Evolutionary conservation across 805 yeast genomes (phyloP).

Genomic region (Saturnispora galanensis): DNA sequence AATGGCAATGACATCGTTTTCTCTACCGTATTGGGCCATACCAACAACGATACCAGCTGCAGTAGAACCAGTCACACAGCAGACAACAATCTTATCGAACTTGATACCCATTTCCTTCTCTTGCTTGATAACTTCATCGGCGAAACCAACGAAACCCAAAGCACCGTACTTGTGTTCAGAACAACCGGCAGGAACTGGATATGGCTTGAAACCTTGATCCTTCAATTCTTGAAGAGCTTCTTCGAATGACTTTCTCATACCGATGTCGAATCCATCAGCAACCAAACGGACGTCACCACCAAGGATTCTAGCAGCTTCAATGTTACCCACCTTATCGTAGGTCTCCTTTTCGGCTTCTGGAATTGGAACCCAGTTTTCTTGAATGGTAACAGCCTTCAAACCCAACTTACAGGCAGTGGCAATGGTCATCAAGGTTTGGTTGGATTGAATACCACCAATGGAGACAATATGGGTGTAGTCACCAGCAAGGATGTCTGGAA

Average conservation of each 20-base stretch:
- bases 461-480: slow-evolving; percentile 28
- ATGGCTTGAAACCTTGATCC: slow-evolving; percentile 26
- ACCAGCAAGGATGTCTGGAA: slow-evolving; percentile 27
- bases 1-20: slow-evolving; percentile 27
- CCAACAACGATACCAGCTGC: slow-evolving; percentile 29
- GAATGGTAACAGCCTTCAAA: slow-evolving; percentile 27
- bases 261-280: slow-evolving; percentile 28
- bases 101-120: slow-evolving; percentile 27
- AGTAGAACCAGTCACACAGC: slow-evolving; percentile 29
- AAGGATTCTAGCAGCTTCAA: slow-evolving; percentile 28
- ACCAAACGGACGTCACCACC: slow-evolving; percentile 30
- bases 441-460: slow-evolving; percentile 29
- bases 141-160: slow-evolving; percentile 29
- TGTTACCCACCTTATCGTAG: slow-evolving; percentile 29
- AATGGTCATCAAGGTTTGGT: slow-evolving; percentile 29
- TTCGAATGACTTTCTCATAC: slow-evolving; percentile 28
- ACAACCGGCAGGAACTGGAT: slow-evolving; percentile 31
- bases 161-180: slow-evolving; percentile 30
- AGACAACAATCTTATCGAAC: slow-evolving; percentile 28
- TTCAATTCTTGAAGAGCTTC: slow-evolving; percentile 23
- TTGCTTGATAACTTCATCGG: slow-evolving; percentile 27
- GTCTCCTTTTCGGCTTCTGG: slow-evolving; percentile 23
- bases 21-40: slow-evolving; percentile 28
- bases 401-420: slow-evolving; percentile 30
- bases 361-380: slow-evolving; percentile 30